Percentiles rank a stretch among this genome's conserved stretches.
Evolutionary conservation across 345 rosid species (phyloP).

Genomic region (Microcos paniculata): DNA sequence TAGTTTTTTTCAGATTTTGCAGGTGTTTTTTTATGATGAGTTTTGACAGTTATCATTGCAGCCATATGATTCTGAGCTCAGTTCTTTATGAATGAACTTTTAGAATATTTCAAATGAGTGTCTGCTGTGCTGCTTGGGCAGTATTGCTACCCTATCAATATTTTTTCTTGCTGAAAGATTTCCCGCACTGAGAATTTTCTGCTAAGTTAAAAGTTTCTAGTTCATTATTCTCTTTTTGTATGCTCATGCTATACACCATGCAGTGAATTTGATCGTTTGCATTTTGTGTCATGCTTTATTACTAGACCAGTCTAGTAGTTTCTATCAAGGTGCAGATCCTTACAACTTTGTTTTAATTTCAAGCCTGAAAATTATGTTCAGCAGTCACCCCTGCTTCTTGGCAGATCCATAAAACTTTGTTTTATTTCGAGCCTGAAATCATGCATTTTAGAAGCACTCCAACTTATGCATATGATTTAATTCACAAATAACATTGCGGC

Average conservation of each 20-base stretch:
- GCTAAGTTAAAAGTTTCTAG: not conserved
- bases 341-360: not conserved
- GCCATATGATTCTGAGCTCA: not conserved
- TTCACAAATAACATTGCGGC: not conserved
- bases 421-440: too few species aligned
- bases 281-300: not conserved
- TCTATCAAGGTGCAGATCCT: not conserved
- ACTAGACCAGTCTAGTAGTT: not conserved
- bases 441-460: not conserved
- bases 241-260: not conserved
- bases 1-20: slow-evolving; percentile 2
- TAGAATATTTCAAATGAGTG: not conserved
- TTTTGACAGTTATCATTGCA: not conserved
- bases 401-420: not conserved
- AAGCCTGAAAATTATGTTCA: not conserved
- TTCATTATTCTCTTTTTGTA: not conserved
- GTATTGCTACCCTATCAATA: not conserved
- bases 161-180: not conserved
- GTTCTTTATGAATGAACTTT: not conserved
- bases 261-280: not conserved
- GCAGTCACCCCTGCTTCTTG: not conserved
- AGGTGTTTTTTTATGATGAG: not conserved
- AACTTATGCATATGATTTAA: not conserved
- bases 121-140: not conserved
- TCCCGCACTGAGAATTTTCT: not conserved